Percentiles rank a stretch among this genome's conserved stretches.
phyloP scores from a whole-genome alignment of 805 yeast genomes.

The Barnettozyma vustinii region DNA sequence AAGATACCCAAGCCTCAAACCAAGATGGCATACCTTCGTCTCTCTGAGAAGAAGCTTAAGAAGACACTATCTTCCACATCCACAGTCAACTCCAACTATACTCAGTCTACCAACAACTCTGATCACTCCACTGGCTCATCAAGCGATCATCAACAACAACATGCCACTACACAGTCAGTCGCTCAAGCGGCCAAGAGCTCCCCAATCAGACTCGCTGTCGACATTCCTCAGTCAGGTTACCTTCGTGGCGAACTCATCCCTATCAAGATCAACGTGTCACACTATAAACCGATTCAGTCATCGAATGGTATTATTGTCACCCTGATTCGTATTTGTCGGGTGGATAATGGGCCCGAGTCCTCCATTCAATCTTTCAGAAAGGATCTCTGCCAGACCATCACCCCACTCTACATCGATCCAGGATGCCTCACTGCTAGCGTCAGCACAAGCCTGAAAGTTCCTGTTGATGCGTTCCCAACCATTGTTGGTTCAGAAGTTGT shows the following conservation, averaged over 20 bases:
- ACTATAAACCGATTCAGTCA: slow-evolving; percentile 64
- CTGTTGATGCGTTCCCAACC: slow-evolving; percentile 83
- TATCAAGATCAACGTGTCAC: slow-evolving; percentile 58
- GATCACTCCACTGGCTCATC: slow-evolving; percentile 20
- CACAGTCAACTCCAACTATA: slow-evolving; percentile 30
- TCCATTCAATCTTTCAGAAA: slow-evolving; percentile 60
- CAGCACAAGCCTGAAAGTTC: slow-evolving; percentile 62
- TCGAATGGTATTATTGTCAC: slow-evolving; percentile 74
- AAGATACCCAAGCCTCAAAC: slow-evolving; percentile 61
- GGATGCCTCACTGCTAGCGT: slow-evolving; percentile 48
- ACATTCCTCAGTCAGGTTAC: slow-evolving; percentile 59
- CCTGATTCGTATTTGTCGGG: slow-evolving; percentile 71
- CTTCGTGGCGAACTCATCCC: slow-evolving; percentile 78
- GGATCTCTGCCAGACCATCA: slow-evolving; percentile 71
- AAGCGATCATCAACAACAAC: slow-evolving; percentile 5
- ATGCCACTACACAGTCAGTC: slow-evolving; percentile 1
- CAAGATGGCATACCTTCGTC: slow-evolving; percentile 56
- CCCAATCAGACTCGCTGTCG: slow-evolving; percentile 38
- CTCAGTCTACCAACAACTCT: slow-evolving; percentile 16
- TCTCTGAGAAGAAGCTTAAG: slow-evolving; percentile 37
- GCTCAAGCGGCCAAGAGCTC: slow-evolving; percentile 6
- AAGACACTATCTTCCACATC: slow-evolving; percentile 38
- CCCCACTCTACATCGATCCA: slow-evolving; percentile 78
- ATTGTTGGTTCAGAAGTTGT: slow-evolving; percentile 66
- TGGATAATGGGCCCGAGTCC: slow-evolving; percentile 52